These are phyloP conservation scores for Ophiocordyceps australis DNA, from an alignment of 2,329 filamentous ascomycete species.

Conservation along the genomic window DNA sequence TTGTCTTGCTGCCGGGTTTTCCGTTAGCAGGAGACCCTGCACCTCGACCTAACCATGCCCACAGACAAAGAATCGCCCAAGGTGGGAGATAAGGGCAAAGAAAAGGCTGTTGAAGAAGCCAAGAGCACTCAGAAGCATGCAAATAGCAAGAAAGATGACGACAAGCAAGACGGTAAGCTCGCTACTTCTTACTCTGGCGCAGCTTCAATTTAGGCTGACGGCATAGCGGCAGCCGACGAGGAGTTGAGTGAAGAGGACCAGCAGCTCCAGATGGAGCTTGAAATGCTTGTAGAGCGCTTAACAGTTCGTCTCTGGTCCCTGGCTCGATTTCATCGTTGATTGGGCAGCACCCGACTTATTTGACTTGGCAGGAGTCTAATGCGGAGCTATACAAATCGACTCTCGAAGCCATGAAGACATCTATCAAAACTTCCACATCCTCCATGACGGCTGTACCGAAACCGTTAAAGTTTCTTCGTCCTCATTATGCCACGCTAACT, in stretches of 20 bases:
- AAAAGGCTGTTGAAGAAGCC: conserved; percentile 60
- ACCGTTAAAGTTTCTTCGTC: conserved; percentile 91
- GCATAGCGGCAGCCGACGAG: conserved; percentile 34
- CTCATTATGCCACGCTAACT: conserved; percentile 82
- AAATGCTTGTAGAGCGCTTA: conserved; percentile 93
- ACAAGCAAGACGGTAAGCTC: conserved; percentile 30
- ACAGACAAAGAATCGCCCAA: conserved; percentile 80
- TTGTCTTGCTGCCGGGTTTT: too few relatives aligned
- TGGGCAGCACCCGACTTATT: too few relatives aligned
- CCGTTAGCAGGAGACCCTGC: conserved; percentile 8
- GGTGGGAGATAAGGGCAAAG: conserved; percentile 87
- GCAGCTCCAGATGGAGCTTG: conserved; percentile 92
- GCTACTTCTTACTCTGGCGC: not conserved
- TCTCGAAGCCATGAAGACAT: conserved; percentile 90
- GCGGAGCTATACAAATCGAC: conserved; percentile 77
- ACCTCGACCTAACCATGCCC: conserved; percentile 50
- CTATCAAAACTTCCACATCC: conserved; percentile 97
- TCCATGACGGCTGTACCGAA: conserved; percentile 99
- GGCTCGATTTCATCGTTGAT: too few relatives aligned
- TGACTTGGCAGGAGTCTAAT: conserved; percentile 64
- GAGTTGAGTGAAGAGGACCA: conserved; percentile 97
- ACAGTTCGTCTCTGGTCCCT: too few relatives aligned
- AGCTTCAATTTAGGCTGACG: conserved; percentile 6
- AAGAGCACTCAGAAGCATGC: conserved; percentile 50
- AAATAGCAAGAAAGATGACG: conserved; percentile 66